phyloP scores from a whole-genome alignment of 2,329 filamentous ascomycete species.

The Phaeosphaeria sp. region DNA sequence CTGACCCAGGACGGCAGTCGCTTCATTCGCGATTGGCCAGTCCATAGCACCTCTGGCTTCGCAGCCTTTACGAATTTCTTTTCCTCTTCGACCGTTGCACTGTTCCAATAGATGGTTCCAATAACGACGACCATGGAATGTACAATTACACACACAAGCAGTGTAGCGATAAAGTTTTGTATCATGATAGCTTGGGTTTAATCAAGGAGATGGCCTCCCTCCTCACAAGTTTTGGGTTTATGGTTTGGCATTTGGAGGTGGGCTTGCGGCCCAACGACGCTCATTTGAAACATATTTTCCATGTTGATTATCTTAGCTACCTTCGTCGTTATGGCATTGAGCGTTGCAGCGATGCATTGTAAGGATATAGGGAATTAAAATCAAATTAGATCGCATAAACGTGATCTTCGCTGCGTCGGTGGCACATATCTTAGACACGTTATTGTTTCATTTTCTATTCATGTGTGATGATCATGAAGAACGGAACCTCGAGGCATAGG shows the following conservation, averaged over 20 bases:
- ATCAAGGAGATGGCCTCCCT: neutral
- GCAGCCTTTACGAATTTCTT: constrained; percentile 35
- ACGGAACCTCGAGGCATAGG: no score
- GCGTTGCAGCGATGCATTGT: constrained; percentile 1
- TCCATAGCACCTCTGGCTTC: constrained; percentile 17
- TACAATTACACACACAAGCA: neutral
- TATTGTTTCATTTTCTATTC: neutral
- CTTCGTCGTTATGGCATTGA: neutral
- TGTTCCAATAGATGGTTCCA: neutral
- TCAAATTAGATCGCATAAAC: neutral
- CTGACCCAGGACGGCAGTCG: constrained; percentile 18
- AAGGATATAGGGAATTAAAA: neutral
- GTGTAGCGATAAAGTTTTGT: neutral
- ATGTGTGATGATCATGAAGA: neutral
- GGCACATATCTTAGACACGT: neutral
- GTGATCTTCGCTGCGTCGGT: neutral
- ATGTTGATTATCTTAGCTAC: constrained; percentile 3
- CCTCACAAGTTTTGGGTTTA: neutral
- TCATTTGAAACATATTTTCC: neutral
- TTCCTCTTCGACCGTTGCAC: constrained; percentile 4
- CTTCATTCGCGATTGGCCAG: constrained; percentile 6
- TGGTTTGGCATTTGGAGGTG: neutral
- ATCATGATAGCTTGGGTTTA: constrained; percentile 1
- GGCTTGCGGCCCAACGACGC: neutral
- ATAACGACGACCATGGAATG: neutral